These are phyloP conservation scores for Astrocystis sublimbata DNA, from an alignment of 495 filamentous ascomycete species.

Conservation along the genomic window DNA sequence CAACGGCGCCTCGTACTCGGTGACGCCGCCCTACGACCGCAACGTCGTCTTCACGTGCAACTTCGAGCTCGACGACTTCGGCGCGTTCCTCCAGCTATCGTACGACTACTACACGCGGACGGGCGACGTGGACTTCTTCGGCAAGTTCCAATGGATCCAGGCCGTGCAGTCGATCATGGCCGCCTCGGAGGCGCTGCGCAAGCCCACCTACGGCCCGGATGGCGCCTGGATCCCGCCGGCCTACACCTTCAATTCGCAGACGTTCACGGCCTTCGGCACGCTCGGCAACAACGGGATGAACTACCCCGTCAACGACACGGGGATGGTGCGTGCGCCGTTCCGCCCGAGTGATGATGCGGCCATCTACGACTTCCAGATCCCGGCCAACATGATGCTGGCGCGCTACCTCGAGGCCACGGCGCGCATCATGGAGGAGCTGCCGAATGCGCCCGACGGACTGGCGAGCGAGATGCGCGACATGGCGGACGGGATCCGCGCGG, in stretches of 20 bases:
- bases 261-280: slow-evolving; percentile 59
- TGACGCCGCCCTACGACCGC: slow-evolving; percentile 55
- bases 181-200: slow-evolving; percentile 60
- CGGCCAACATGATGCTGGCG: slow-evolving; percentile 68
- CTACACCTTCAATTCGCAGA: slow-evolving; percentile 60
- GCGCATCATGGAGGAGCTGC: slow-evolving; percentile 54
- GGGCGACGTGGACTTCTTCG: slow-evolving; percentile 58
- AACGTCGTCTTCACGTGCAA: slow-evolving; percentile 62
- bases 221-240: slow-evolving; percentile 54
- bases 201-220: slow-evolving; percentile 57
- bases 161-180: slow-evolving; percentile 57
- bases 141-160: slow-evolving; percentile 59
- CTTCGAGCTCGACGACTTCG: slow-evolving; percentile 64
- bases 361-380: slow-evolving; percentile 60
- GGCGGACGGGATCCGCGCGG: slow-evolving; percentile 50
- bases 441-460: slow-evolving; percentile 46
- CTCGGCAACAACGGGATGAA: slow-evolving; percentile 62
- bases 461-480: slow-evolving; percentile 53
- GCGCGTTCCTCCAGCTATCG: slow-evolving; percentile 62
- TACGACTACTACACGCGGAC: slow-evolving; percentile 59
- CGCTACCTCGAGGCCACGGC: slow-evolving; percentile 55
- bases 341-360: slow-evolving; percentile 63
- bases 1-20: slow-evolving; percentile 49
- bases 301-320: slow-evolving; percentile 60
- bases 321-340: slow-evolving; percentile 63